Conservation (phyloP, 129 eudicot genomes). For the Centaurea solstitialis region DNA sequence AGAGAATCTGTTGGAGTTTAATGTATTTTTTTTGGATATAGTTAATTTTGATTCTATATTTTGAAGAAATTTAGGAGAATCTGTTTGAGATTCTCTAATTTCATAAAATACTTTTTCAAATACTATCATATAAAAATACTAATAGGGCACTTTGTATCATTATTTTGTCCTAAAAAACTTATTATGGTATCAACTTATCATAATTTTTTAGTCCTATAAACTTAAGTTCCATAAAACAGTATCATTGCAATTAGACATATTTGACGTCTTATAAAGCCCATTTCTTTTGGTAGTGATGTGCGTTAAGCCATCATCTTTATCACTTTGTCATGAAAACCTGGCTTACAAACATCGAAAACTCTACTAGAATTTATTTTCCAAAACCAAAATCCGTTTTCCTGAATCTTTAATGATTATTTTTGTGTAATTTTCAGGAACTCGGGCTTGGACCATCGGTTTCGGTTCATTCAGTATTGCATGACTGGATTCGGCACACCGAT, state of each 20-base stretch:
- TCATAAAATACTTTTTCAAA: too few relatives aligned
- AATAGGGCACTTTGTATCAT: too few relatives aligned
- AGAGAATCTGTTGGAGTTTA: too few relatives aligned
- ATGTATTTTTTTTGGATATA: too few relatives aligned
- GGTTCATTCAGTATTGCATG: constrained; percentile 86
- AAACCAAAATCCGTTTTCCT: neutral
- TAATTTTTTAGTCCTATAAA: neutral
- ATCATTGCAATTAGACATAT: neutral
- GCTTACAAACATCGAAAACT: neutral
- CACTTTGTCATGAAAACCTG: constrained; percentile 13
- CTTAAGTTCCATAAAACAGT: neutral
- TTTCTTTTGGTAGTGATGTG: neutral
- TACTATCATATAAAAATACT: too few relatives aligned
- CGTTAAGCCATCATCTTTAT: neutral
- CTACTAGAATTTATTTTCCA: neutral
- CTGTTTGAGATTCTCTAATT: too few relatives aligned
- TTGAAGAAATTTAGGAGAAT: too few relatives aligned
- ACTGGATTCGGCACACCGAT: constrained; percentile 96
- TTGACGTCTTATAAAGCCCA: neutral
- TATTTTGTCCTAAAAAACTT: too few relatives aligned
- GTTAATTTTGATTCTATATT: too few relatives aligned
- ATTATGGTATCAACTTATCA: neutral
- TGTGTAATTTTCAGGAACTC: constrained; percentile 66
- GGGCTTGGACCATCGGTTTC: constrained; percentile 90
- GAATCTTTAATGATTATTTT: neutral